Conservation (phyloP, 2,329 filamentous ascomycete species). For the Apiospora hydei region DNA sequence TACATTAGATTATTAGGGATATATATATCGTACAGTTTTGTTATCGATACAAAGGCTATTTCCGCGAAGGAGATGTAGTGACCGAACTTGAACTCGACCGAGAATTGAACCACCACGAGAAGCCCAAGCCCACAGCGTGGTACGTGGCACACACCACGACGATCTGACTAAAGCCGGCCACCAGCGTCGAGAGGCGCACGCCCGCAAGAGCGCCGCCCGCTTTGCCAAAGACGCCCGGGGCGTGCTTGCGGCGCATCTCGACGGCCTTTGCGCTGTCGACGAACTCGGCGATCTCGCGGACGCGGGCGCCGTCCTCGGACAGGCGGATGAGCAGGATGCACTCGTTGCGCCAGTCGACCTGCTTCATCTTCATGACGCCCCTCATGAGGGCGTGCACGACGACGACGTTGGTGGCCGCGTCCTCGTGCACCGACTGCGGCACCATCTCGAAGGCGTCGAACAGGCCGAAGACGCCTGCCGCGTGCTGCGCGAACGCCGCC, state of each 20-base stretch:
- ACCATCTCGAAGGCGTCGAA: constrained; percentile 51
- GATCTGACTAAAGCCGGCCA: constrained; percentile 15
- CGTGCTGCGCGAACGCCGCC: constrained; percentile 48
- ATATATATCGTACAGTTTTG: not conserved
- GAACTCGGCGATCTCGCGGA: constrained; percentile 46
- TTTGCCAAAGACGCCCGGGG: constrained; percentile 39
- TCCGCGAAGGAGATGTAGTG: not conserved
- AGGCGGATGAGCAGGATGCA: constrained; percentile 44
- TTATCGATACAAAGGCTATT: not conserved
- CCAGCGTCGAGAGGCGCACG: not conserved
- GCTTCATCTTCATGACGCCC: constrained; percentile 36
- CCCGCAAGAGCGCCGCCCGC: not conserved
- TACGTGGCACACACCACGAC: constrained; percentile 16
- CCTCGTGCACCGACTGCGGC: constrained; percentile 44
- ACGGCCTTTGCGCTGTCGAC: constrained; percentile 50
- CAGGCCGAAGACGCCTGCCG: constrained; percentile 48
- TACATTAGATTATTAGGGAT: not conserved
- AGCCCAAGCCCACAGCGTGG: not conserved
- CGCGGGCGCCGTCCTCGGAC: constrained; percentile 36
- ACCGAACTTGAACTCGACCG: not conserved
- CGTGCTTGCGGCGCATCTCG: constrained; percentile 43
- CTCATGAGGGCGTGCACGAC: constrained; percentile 48
- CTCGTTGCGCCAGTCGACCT: constrained; percentile 41
- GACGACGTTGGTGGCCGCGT: constrained; percentile 42
- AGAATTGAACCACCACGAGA: constrained; percentile 8